A percentile compares a stretch with the other conserved stretches of the same genome.
Conservation (phyloP, 495 filamentous ascomycete species). For the Arthonia radiata region DNA sequence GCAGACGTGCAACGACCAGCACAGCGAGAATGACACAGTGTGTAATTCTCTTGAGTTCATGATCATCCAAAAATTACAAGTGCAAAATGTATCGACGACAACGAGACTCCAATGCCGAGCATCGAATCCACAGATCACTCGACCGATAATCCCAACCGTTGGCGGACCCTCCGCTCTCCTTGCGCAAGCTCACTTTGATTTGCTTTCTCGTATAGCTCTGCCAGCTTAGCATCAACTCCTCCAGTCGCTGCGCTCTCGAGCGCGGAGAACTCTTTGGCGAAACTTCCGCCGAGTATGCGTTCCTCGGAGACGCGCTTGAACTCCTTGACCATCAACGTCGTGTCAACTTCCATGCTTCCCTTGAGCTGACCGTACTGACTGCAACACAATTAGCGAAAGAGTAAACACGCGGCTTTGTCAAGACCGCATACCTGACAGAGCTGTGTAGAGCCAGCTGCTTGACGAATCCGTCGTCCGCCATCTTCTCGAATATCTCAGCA, state of each 20-base stretch:
- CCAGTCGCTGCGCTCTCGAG: not conserved
- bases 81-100: too few relatives aligned
- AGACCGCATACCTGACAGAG: slow-evolving; percentile 3
- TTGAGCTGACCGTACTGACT: slow-evolving; percentile 8
- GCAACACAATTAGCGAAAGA: not conserved
- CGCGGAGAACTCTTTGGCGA: slow-evolving; percentile 5
- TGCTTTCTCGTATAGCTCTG: slow-evolving; percentile 4
- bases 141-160: slow-evolving; percentile 5
- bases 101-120: too few relatives aligned
- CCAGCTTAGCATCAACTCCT: slow-evolving; percentile 3
- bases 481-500: slow-evolving; percentile 3
- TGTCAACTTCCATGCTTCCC: slow-evolving; percentile 5
- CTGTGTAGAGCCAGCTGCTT: slow-evolving; percentile 4
- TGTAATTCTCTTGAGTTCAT: too few relatives aligned
- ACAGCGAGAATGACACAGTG: too few relatives aligned
- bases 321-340: slow-evolving; percentile 2
- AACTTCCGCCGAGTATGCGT: slow-evolving; percentile 3
- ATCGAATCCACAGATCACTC: too few relatives aligned
- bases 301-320: slow-evolving; percentile 5
- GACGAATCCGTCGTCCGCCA: slow-evolving; percentile 4
- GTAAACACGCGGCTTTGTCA: too few relatives aligned
- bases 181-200: slow-evolving; percentile 5
- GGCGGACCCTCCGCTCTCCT: slow-evolving; percentile 5
- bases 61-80: too few relatives aligned
- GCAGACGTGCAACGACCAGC: too few relatives aligned